Base-by-base conservation (phyloP, 2,329 filamentous ascomycete genomes). In the Chrysosphaeria jannelii region DNA sequence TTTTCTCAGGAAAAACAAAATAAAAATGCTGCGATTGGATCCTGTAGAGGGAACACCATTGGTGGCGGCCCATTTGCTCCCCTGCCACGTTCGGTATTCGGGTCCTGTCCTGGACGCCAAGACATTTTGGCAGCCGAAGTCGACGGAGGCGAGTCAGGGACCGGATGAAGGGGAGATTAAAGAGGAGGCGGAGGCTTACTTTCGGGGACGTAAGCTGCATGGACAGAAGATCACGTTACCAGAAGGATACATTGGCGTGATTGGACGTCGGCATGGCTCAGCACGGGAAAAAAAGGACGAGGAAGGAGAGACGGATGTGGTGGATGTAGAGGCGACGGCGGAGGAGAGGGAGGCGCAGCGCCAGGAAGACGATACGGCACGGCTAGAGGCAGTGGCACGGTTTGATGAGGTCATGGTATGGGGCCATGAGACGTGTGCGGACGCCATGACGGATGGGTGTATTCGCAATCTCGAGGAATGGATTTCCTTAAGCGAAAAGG, bases 361-460 rank as follows among this genome's bases (percentile, higher is more conserved):
- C 5, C 28, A 27, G 27, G 35, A 38, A 6, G 40, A 47, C 8
- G 49, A 57, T 13, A 50, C 57, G 2, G 55, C 61, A 7, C 50
- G 50, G 11, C 45, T 81, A 33, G 54, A 70, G 23, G 48, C 60
- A 20, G 50, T 64, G 11, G 64, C 62, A 2, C 51, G 51, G 10
- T 91, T 91, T 37, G 61, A 76, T 5, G 52, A 70, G 25, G 40
- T 90, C 23, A 45, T 75, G 3, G 53, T 90, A n/a, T 93, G 79
- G 79, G 66, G 59, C 0, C 78, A 90, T 40, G 78, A 85, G 33
- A 42, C 46, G 1, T 34, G 59, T 23, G 63, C 63, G 5, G 62
- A 68, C 28, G 50, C 51, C 1, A 50, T 50, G 14, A 45, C 46
- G 5, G 75, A 90, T 42, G 49, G 57, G 2, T 85, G 76, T 39